phyloP scores from a whole-genome alignment of 768 basidiomycete genomes.

The Russula sp. region DNA sequence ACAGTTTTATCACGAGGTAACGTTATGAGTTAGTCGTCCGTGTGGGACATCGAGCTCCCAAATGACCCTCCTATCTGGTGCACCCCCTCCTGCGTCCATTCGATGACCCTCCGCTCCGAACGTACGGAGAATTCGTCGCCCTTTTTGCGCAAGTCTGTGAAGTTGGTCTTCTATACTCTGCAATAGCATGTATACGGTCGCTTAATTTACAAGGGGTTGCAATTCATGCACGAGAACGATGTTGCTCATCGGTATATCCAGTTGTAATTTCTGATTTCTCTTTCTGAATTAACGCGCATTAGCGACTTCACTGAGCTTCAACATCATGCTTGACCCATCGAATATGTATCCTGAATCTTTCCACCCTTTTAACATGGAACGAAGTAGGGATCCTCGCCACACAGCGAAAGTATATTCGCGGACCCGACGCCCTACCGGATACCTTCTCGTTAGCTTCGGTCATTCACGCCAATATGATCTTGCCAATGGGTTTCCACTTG shows the following conservation, averaged over 20 bases:
- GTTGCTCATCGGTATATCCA: conserved; percentile 31
- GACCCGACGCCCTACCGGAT: conserved; percentile 29
- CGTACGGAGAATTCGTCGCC: conserved; percentile 26
- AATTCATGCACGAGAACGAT: conserved; percentile 24
- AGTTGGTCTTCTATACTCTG: conserved; percentile 2
- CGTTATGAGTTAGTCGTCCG: no score
- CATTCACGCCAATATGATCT: conserved; percentile 31
- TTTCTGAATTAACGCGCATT: not conserved
- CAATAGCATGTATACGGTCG: conserved; percentile 17
- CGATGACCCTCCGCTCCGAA: conserved; percentile 25
- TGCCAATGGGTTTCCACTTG: conserved; percentile 24
- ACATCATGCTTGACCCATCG: conserved; percentile 30
- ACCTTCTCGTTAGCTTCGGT: conserved; percentile 36
- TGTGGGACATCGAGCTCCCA: not conserved
- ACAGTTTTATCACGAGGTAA: no score
- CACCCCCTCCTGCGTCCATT: conserved; percentile 28
- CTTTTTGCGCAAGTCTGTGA: conserved; percentile 26
- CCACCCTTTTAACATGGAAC: conserved; percentile 24
- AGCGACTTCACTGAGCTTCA: not conserved
- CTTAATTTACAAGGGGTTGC: conserved; percentile 19
- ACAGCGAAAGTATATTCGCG: conserved; percentile 29
- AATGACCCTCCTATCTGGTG: conserved; percentile 18
- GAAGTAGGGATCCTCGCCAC: conserved; percentile 25
- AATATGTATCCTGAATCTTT: conserved; percentile 28
- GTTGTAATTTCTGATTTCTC: not conserved